Evolutionary conservation across 23 red algal genomes (phyloP), one percentile per base, ranked within the genome.

Genomic region (Gracilaria caudata): DNA sequence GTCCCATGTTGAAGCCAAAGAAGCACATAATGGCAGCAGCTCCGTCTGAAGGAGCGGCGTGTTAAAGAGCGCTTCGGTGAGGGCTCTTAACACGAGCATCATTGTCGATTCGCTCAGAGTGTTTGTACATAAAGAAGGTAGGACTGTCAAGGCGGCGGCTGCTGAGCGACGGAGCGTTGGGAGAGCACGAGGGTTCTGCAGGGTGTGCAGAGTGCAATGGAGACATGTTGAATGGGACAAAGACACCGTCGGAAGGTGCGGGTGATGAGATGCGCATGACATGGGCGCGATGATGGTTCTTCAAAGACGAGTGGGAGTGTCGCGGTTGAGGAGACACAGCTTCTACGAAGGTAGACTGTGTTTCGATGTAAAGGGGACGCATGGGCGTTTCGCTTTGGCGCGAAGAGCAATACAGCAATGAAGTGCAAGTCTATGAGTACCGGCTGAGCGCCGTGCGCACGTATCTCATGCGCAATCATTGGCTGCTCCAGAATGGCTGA

Each of bases 221-320:
- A 75, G 70, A 38, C 70, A 75, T 75, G 7, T 8, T 19, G 70
- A 75, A 24, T 0, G 7, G 19, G 70, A 38, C 1, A 75, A 14
- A 9, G 37, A 14, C 2, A 75, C 38, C n/a, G 70, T 38, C n/a
- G 70, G 70, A 75, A 75, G 70, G 24, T 75, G 70, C 3, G 70
- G 70, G 20, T 75, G 70, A 34, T 40, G 70, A 0, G 70, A 49
- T 33, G 70, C 70, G 70, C 70, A 75, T n/a, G 70, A 75, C 70
- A 75, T 75, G 70, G 70, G 7, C 29, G 5, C 0, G 8, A 16
- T 6, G 61, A 13, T 37, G 49, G 5, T 53, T 53, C 12, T 2
- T 53, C 12, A 9, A 30, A 64, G 61, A 36, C 19, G 61, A 29
- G 23, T 3, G 12, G 17, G 12, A 3, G 30, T 16, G 29, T 32